Evolutionary conservation across 2,329 filamentous ascomycete species (phyloP), one percentile per base, ranked within the genome.

Genomic region (Verticillium alfalfae): DNA sequence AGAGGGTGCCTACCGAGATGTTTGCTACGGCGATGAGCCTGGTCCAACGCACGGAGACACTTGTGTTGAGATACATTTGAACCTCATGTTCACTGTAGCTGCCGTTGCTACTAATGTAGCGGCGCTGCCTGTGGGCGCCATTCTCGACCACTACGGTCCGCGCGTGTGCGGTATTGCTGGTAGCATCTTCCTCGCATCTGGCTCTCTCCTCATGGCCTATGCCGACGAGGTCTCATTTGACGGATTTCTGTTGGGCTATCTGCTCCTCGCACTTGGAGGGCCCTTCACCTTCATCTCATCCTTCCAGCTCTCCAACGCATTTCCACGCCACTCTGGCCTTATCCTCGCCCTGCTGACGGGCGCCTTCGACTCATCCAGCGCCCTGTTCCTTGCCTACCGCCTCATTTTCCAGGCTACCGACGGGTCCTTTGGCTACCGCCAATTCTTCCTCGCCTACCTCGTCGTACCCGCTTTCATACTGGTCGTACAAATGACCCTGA

Each of bases 81-180:
- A 97, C 73, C 79, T 97, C 67, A 96, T 96, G 91, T 97, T 97
- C 79, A 96, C 92, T 6, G 84, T 93, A 49, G 93, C 93, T 13
- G 93, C 92, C 15, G 92, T 96, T 10, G 90, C 86, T 7, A 96
- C 93, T 45, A 97, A 97, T 69, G 89, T 96, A 13, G 91, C 88
- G 49, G 93, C 93, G 13, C 81, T 97, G 7, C 91, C 93, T 2
- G 87, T 96, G 12, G 93, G 93, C 56, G 91, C 91, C 2, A 89
- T 96, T 55, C 84, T 97, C 26, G 93, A 97, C 75, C 83, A 87
- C 64, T 93, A 86, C 70, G 93, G 93, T 1, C 93, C 93, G 15
- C 84, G 90, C 61, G 81, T 91, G 5, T 90, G 90, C 68, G 89
- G 91, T 3, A 79, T 93, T 26, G 82, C 89, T 61, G 92, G 90